Percentiles rank a stretch among this genome's conserved stretches.
Evolutionary conservation across 352 stramenopile genomes (phyloP).

Genomic region (Blastocystis sp.): DNA sequence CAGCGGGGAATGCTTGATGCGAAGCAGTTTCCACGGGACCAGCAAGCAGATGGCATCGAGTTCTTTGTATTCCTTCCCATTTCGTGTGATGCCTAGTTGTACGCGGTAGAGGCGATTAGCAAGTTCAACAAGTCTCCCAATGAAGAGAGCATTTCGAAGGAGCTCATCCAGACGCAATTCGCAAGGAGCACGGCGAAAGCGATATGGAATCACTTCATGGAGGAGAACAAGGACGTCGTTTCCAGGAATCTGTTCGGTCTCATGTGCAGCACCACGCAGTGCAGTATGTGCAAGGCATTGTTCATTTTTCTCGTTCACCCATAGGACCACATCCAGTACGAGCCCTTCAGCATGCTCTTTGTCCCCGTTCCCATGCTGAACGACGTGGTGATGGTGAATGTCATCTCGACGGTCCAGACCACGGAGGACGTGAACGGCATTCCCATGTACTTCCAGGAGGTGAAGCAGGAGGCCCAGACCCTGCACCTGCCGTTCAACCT

Average conservation of each 20-base stretch:
- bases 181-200: not conserved
- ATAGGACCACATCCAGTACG: not conserved
- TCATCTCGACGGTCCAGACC: not conserved
- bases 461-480: not conserved
- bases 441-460: not conserved
- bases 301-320: not conserved
- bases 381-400: conserved; percentile 16
- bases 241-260: conserved; percentile 4
- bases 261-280: not conserved
- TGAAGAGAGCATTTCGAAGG: not conserved
- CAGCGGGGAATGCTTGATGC: not conserved
- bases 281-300: not conserved
- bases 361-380: not conserved
- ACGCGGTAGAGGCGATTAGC: not conserved
- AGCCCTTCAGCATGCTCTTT: not conserved
- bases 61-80: not conserved
- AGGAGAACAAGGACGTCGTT: not conserved
- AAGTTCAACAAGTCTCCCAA: not conserved
- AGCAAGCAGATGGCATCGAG: conserved; percentile 29
- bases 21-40: not conserved
- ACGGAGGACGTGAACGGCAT: not conserved
- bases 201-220: not conserved
- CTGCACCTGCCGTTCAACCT: not conserved
- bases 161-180: not conserved
- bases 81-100: not conserved